Base-by-base conservation (phyloP, 2,329 filamentous ascomycete species). In the Epichloe glyceriae region DNA sequence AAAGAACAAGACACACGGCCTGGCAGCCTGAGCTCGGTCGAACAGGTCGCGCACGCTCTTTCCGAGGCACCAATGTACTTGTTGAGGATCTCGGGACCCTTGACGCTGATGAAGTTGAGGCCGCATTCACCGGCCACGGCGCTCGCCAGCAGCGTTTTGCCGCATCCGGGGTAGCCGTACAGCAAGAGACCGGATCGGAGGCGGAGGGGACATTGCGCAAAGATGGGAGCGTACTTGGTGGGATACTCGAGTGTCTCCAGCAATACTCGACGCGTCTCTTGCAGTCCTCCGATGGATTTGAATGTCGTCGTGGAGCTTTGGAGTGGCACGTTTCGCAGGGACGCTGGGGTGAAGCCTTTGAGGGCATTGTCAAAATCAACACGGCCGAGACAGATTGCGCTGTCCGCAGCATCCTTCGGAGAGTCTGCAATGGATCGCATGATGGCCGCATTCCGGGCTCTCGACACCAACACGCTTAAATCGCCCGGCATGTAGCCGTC, bases 401-500 rank as follows among this genome's bases (percentile, higher is more conserved):
- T 56, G 1, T 74, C 70, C 2, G 74, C 70, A 1, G 70, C 66
- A 42, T 73, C 69, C n/a, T 66, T 67, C 0, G 71, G 61, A 0
- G 69, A 67, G 54, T 76, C 75, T 43, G 72, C 71, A 30, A 97
- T 83, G 7, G 85, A 84, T 10, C 91, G 85, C 58, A 97, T 95
- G 15, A 98, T 78, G 26, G 91, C 88, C 68, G 97, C 93, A 59
- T 91, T 95, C 50, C 90, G 81, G 38, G 93, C 91, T 52, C 93
- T 80, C 11, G 88, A 84, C 17, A 95, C 86, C 11, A 98, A 79
- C 2, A 96, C 76, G 15, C 85, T 82, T 38, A 98, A 74, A 65
- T 98, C 93, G 3, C 90, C 93, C 1, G 93, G 91, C 90, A 97
- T 96, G 64, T 97, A 98, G 1, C 93, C 93, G 62, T 98, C 93